These are phyloP conservation scores for Lasiodiplodia gonubiensis DNA, from an alignment of 2,329 filamentous ascomycete species.

Conservation along the genomic window DNA sequence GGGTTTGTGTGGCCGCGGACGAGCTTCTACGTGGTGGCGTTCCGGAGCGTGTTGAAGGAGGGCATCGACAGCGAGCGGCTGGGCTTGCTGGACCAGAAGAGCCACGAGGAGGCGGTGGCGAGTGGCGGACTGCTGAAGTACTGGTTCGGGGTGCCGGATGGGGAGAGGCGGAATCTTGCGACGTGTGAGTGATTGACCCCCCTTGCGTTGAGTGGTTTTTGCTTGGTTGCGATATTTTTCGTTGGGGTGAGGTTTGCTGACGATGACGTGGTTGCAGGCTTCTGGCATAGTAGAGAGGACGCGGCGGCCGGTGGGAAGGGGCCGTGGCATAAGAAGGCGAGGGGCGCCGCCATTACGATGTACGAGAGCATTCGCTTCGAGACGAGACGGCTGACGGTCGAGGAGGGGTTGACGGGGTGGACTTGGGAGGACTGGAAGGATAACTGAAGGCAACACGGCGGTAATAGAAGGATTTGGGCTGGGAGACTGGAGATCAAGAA, in stretches of 20 bases:
- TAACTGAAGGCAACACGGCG: neutral
- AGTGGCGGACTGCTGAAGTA: slow-evolving; percentile 89
- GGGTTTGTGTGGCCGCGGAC: slow-evolving; percentile 63
- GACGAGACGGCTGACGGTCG: slow-evolving; percentile 62
- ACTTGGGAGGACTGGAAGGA: slow-evolving; percentile 40
- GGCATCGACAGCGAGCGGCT: slow-evolving; percentile 72
- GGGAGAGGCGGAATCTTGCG: slow-evolving; percentile 75
- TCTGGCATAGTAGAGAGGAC: slow-evolving; percentile 66
- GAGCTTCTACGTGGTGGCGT: slow-evolving; percentile 83
- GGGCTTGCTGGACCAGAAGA: slow-evolving; percentile 74
- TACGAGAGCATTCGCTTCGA: slow-evolving; percentile 52
- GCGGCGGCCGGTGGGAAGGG: slow-evolving; percentile 65
- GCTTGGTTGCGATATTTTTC: too few species aligned
- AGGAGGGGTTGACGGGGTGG: slow-evolving; percentile 69
- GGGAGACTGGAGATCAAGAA: neutral
- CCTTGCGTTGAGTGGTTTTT: neutral
- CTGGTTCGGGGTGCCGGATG: slow-evolving; percentile 82
- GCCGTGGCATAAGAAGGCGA: slow-evolving; percentile 62
- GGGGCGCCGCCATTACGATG: slow-evolving; percentile 55
- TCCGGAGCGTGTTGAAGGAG: slow-evolving; percentile 74
- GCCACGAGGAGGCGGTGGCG: slow-evolving; percentile 78
- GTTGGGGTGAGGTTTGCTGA: neutral
- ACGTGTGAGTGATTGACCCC: slow-evolving; percentile 58
- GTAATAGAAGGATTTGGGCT: too few species aligned
- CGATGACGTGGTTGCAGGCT: slow-evolving; percentile 54